phyloP scores from a whole-genome alignment of 352 stramenopile species.

The Globisporangium okanoganense region DNA sequence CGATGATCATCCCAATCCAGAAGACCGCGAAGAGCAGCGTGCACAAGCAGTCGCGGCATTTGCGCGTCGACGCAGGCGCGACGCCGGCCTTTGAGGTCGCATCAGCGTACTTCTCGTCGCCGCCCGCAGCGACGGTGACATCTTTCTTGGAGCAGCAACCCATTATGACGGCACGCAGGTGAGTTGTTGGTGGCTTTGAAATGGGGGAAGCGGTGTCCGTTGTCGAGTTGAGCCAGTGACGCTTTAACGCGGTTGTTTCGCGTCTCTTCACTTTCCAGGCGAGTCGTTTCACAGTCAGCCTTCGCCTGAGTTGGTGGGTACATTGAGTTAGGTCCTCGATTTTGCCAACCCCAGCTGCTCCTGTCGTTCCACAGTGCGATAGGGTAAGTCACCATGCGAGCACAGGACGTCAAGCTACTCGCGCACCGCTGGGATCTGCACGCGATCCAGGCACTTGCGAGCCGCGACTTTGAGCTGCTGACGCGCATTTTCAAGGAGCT shows the following conservation, averaged over 20 bases:
- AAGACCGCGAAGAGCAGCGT: constrained; percentile 65
- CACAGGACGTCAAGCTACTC: constrained; percentile 27
- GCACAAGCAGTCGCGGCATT: constrained; percentile 72
- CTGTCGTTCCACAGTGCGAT: no score
- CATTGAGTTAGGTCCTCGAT: not conserved
- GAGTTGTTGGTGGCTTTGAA: not conserved
- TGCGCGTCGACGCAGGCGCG: constrained; percentile 44
- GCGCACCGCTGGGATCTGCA: constrained; percentile 60
- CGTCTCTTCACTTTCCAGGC: not conserved
- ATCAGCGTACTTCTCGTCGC: constrained; percentile 15
- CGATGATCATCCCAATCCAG: constrained; percentile 68
- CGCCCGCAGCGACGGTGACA: constrained; percentile 25
- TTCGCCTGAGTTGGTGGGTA: not conserved
- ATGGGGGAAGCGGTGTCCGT: not conserved
- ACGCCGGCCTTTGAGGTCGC: constrained; percentile 32
- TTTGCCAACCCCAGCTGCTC: not conserved
- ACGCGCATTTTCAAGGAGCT: constrained; percentile 37
- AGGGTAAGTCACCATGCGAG: no score
- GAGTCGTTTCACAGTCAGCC: not conserved
- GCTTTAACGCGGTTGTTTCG: not conserved
- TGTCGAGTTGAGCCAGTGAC: not conserved
- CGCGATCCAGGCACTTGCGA: constrained; percentile 36
- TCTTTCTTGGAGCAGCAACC: constrained; percentile 64
- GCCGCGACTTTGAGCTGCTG: constrained; percentile 28
- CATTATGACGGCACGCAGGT: constrained; percentile 33